Percentiles rank a stretch among this genome's conserved stretches.
Conservation (phyloP, 352 stramenopile genomes). For the Phytophthora agathidicida region DNA sequence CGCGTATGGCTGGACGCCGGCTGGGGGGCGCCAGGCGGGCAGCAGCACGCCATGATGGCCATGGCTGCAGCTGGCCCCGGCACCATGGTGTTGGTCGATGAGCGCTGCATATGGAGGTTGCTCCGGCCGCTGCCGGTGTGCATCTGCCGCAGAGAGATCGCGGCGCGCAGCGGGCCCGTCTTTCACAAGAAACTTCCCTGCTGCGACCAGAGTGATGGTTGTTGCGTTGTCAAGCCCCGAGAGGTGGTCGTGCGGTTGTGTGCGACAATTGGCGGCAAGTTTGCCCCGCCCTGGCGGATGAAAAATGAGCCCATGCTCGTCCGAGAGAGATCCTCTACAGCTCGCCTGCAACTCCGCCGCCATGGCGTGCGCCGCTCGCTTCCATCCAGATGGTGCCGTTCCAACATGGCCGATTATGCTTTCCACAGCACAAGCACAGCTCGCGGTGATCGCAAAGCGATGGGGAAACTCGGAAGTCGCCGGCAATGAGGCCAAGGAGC, state of each 20-base stretch:
- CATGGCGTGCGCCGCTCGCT: conserved; percentile 20
- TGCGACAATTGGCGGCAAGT: conserved; percentile 15
- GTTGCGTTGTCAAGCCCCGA: conserved; percentile 39
- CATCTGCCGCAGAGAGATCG: conserved; percentile 14
- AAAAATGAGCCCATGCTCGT: too few species aligned
- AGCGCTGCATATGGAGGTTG: conserved; percentile 1
- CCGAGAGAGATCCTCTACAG: too few species aligned
- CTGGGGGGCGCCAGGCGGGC: neutral
- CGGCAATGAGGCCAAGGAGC: conserved; percentile 9
- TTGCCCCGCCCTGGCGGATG: neutral
- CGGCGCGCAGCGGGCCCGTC: neutral
- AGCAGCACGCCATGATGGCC: conserved; percentile 3
- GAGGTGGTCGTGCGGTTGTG: conserved; percentile 39
- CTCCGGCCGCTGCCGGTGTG: neutral
- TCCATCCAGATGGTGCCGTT: conserved; percentile 26
- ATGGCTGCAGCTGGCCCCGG: neutral
- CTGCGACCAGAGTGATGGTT: conserved; percentile 43
- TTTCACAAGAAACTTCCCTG: conserved; percentile 40
- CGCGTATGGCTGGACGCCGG: conserved; percentile 16
- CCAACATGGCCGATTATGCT: conserved; percentile 9
- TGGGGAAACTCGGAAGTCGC: conserved; percentile 13
- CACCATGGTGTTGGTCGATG: too few species aligned
- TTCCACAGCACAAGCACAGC: too few species aligned
- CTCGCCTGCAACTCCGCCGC: neutral
- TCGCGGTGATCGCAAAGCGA: conserved; percentile 8